Evolutionary conservation across 805 yeast genomes (phyloP).

Genomic region (Scheffersomyces amazonensis): DNA sequence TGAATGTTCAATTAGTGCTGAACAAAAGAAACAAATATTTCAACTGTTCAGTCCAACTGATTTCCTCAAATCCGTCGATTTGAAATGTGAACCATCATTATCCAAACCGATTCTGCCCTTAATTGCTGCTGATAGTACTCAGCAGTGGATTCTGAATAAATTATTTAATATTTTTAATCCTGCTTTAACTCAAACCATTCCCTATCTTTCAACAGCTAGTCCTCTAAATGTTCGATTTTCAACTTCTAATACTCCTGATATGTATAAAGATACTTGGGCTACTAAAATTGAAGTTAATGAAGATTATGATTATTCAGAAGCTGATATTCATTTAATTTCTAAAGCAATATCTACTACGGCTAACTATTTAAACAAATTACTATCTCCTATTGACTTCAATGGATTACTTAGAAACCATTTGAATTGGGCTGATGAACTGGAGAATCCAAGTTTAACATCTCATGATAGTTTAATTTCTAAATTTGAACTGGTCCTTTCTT

Average conservation of each 20-base stretch:
- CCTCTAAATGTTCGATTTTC: conserved; percentile 33
- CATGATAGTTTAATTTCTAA: background rate
- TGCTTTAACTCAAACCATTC: conserved; percentile 46
- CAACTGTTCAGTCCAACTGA: conserved; percentile 10
- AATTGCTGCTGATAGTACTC: conserved; percentile 52
- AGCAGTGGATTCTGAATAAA: conserved; percentile 41
- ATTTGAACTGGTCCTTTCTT: background rate
- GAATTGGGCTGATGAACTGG: conserved; percentile 6
- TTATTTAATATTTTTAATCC: conserved; percentile 15
- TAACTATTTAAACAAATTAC: conserved; percentile 16
- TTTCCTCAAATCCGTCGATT: conserved; percentile 14
- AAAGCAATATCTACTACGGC: conserved; percentile 21
- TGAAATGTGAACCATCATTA: conserved; percentile 31
- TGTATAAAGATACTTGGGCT: conserved; percentile 42
- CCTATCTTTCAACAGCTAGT: conserved; percentile 55
- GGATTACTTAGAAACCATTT: conserved; percentile 6
- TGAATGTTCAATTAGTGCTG: conserved; percentile 41
- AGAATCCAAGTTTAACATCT: conserved; percentile 3
- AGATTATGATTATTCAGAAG: conserved; percentile 36
- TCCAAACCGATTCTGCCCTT: conserved; percentile 54
- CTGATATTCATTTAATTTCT: conserved; percentile 35
- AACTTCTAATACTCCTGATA: conserved; percentile 25
- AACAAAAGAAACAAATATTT: conserved; percentile 18
- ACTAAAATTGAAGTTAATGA: conserved; percentile 48
- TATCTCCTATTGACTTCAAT: conserved; percentile 19